Evolutionary conservation across 23 red algal species (phyloP), one percentile per base, ranked within the genome.

Genomic region (Gracilaria caudata): DNA sequence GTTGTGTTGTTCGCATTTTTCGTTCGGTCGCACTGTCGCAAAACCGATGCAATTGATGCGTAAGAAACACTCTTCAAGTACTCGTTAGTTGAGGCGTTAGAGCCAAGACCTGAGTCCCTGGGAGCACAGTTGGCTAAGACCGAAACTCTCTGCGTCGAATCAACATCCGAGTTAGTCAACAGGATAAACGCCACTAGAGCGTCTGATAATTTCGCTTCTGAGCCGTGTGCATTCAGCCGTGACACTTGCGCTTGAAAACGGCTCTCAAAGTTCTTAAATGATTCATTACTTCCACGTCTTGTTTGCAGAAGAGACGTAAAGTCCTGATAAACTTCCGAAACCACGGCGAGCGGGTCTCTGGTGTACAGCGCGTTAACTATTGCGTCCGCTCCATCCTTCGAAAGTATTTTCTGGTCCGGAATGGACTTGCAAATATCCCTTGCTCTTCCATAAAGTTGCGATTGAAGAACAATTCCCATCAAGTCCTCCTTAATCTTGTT

Each of bases 301-400:
- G 73, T 51, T 10, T 43, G 0, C 20, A 51, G 13, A 4, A 44
- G 41, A 20, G 38, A 23, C 12, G 56, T 4, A 21, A 78, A 51
- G 32, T 51, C 43, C 32, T 78, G 41, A 57, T 19, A 78, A 4
- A 51, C 20, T 12, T 86, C 82, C 0, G 82, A 86, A 7, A 75
- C 68, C 3, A 86, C 44, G 0, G 82, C 41, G 24, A 86, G 49
- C 21, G 64, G 65, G 23, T 86, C 82, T 37, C 36, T 14, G 6
- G 53, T 73, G 64, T 86, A 86, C 41, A 75, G 28, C 13, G 63
- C 82, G 0, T 86, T 29, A 0, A 86, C 82, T 16, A 86, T 75
- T 30, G 68, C 38, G 0, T 85, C 1, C 64, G 63, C 81, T 2
- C 81, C 81, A 0, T 40, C 12, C 6, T 4, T 23, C 0, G 63